Evolutionary conservation across 306 rosid genomes (phyloP).

Genomic region (Quercus glauca): DNA sequence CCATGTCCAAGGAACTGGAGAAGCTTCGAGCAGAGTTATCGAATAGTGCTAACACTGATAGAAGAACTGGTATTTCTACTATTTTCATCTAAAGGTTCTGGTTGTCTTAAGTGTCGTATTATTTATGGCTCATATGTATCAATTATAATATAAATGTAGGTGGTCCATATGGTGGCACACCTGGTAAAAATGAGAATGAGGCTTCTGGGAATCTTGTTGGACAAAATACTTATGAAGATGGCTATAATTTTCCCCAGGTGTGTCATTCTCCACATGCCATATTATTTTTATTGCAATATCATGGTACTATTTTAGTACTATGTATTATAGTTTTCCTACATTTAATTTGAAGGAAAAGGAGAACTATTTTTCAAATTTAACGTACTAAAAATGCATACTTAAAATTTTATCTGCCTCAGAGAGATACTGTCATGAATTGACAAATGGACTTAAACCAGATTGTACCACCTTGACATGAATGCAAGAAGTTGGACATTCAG

Average conservation of each 20-base stretch:
- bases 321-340: neutral
- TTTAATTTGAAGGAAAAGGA: neutral
- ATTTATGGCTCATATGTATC: conserved; percentile 24
- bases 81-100: conserved; percentile 18
- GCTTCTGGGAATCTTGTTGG: conserved; percentile 60
- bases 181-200: conserved; percentile 67
- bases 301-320: neutral
- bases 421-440: neutral
- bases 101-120: conserved; percentile 23
- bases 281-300: neutral
- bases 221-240: conserved; percentile 79
- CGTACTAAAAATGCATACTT: neutral
- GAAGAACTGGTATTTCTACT: conserved; percentile 57
- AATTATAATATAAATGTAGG: conserved; percentile 40
- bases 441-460: neutral
- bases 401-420: neutral
- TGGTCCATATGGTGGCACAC: conserved; percentile 72
- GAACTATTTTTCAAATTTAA: neutral
- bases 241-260: conserved; percentile 75
- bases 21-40: conserved; percentile 89
- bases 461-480: neutral
- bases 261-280: conserved; percentile 35
- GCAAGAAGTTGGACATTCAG: neutral
- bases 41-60: conserved; percentile 53
- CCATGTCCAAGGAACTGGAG: conserved; percentile 94